These are phyloP conservation scores for Papiliotrema nemorosa DNA, from an alignment of 1,284 basidiomycete species.

Conservation along the genomic window DNA sequence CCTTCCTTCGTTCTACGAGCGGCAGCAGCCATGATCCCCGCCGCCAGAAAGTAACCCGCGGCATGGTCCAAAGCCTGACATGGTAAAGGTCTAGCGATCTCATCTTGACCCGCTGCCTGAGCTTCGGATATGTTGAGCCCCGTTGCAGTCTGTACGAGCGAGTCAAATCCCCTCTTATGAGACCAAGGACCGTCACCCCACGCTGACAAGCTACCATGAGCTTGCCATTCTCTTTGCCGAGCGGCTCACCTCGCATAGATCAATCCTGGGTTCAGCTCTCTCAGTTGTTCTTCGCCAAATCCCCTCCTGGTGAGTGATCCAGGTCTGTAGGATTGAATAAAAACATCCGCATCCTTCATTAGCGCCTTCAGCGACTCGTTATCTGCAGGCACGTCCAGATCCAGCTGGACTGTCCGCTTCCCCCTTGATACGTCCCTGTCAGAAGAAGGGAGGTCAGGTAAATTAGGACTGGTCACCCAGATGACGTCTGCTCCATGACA, in stretches of 20 bases:
- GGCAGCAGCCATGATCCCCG: slow-evolving; percentile 59
- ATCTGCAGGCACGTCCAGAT: slow-evolving; percentile 51
- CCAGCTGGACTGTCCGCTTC: slow-evolving; percentile 63
- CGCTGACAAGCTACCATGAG: slow-evolving; percentile 52
- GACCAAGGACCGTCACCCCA: slow-evolving; percentile 64
- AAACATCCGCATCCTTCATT: slow-evolving; percentile 56
- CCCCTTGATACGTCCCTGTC: slow-evolving; percentile 64
- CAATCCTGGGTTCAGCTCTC: slow-evolving; percentile 53
- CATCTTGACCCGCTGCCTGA: slow-evolving; percentile 51
- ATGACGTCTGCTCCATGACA: slow-evolving; percentile 60
- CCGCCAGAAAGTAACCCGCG: slow-evolving; percentile 60
- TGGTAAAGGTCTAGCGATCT: slow-evolving; percentile 55
- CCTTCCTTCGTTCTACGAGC: neutral
- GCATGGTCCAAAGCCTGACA: slow-evolving; percentile 61
- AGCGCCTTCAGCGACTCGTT: slow-evolving; percentile 48
- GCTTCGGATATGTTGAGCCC: slow-evolving; percentile 63
- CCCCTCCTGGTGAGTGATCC: slow-evolving; percentile 53
- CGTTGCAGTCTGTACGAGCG: slow-evolving; percentile 62
- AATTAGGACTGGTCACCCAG: slow-evolving; percentile 57
- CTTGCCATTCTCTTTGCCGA: neutral
- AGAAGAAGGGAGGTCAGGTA: slow-evolving; percentile 57
- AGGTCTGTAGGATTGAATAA: slow-evolving; percentile 65
- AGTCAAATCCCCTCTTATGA: slow-evolving; percentile 61
- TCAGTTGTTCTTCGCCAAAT: slow-evolving; percentile 41
- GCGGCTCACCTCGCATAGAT: slow-evolving; percentile 52